Evolutionary conservation across 1,284 basidiomycete genomes (phyloP).

Genomic region (Pyrrhoderma noxium): DNA sequence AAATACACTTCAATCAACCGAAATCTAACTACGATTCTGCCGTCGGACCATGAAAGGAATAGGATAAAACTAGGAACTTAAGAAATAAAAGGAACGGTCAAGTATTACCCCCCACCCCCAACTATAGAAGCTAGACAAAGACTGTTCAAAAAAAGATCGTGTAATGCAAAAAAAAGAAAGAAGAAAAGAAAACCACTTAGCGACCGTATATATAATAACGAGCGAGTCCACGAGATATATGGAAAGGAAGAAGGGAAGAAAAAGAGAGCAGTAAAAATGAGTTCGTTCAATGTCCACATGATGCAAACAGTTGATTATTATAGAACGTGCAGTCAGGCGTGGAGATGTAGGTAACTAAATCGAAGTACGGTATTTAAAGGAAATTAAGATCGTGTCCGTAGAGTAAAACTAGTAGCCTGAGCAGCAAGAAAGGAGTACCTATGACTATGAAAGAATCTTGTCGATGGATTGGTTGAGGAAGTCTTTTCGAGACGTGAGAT

Average conservation of each 20-base stretch:
- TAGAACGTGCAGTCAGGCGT: not conserved
- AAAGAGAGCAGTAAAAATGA: not conserved
- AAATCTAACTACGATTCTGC: too few relatives aligned
- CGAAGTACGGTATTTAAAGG: not conserved
- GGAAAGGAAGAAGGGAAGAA: not conserved
- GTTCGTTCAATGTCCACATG: conserved; percentile 4
- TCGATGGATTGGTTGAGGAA: conserved; percentile 90
- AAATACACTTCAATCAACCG: too few relatives aligned
- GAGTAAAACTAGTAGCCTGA: not conserved
- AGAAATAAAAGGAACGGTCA: too few relatives aligned
- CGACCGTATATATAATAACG: not conserved
- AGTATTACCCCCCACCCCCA: too few relatives aligned
- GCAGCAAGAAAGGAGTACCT: conserved; percentile 14
- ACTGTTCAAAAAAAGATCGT: too few relatives aligned
- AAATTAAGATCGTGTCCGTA: conserved; percentile 1
- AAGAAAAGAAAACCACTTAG: too few relatives aligned
- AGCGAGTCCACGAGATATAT: not conserved
- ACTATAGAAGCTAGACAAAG: too few relatives aligned
- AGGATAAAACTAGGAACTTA: too few relatives aligned
- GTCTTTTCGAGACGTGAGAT: conserved; percentile 68
- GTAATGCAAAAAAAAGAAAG: too few relatives aligned
- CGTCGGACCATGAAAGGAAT: too few relatives aligned
- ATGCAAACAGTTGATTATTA: conserved; percentile 7
- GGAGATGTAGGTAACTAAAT: not conserved
- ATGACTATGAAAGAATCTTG: conserved; percentile 76